Evolutionary conservation across 352 stramenopile genomes (phyloP).

Genomic region (Phytopythium helicoides): DNA sequence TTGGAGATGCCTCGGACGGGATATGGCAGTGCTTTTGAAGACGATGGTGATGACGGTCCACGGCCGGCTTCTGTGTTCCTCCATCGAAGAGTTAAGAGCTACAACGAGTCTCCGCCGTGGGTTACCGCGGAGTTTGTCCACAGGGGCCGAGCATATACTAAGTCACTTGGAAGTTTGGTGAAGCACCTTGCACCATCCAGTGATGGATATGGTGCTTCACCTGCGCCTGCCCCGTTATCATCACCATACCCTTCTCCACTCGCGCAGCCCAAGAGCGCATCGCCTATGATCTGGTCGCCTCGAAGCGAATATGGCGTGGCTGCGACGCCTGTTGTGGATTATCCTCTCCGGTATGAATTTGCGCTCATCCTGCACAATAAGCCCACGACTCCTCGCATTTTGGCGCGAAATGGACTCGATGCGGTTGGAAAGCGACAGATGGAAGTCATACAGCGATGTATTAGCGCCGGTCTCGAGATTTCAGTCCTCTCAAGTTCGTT

Average conservation of each 20-base stretch:
- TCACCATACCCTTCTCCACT: constrained; percentile 44
- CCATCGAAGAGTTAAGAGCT: constrained; percentile 55
- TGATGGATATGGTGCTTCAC: constrained; percentile 16
- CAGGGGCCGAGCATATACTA: constrained; percentile 68
- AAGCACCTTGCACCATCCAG: constrained; percentile 68
- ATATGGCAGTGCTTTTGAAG: constrained; percentile 13
- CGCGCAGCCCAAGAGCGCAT: constrained; percentile 32
- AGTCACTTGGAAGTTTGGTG: constrained; percentile 74
- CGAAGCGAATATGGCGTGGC: constrained; percentile 42
- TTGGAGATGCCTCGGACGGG: constrained; percentile 31
- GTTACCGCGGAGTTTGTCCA: constrained; percentile 20
- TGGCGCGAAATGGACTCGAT: constrained; percentile 74
- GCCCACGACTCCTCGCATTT: constrained; percentile 65
- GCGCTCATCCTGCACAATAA: constrained; percentile 84
- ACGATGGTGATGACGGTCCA: constrained; percentile 15
- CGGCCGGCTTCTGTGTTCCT: constrained; percentile 7
- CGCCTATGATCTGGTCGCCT: constrained; percentile 74
- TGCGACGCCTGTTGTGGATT: constrained; percentile 32
- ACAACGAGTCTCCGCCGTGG: constrained; percentile 29
- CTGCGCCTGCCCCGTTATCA: constrained; percentile 17
- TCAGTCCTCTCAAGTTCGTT: constrained; percentile 79
- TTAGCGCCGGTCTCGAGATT: constrained; percentile 69
- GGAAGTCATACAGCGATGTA: constrained; percentile 74
- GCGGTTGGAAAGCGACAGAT: constrained; percentile 69
- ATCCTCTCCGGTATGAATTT: constrained; percentile 83